Percentiles rank a stretch among this genome's conserved stretches.
phyloP scores from a whole-genome alignment of 164 flowering plant genomes.

The Brasenia schreberi region DNA sequence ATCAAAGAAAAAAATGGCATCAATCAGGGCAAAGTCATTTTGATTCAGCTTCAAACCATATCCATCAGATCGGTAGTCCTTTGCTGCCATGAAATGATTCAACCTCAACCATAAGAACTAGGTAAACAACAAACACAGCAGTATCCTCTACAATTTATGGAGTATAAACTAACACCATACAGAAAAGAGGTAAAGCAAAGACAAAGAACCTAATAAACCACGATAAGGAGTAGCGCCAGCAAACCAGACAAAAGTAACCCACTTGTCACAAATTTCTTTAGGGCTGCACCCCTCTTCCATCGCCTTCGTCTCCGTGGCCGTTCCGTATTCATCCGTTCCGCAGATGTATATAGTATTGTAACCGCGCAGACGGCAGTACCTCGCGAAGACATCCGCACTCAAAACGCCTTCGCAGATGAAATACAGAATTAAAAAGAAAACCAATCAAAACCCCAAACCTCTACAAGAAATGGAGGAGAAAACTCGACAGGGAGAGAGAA shows the following conservation, averaged over 20 bases:
- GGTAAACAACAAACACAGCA: neutral
- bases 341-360: constrained; percentile 51
- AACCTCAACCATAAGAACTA: too few relatives aligned
- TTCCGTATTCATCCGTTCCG: constrained; percentile 79
- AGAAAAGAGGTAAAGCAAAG: neutral
- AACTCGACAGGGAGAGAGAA: neutral
- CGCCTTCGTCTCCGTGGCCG: constrained; percentile 73
- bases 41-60: neutral
- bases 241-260: constrained; percentile 5
- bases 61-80: too few relatives aligned
- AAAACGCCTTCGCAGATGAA: constrained; percentile 31
- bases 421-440: neutral
- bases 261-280: constrained; percentile 68
- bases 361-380: constrained; percentile 56
- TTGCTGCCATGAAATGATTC: too few relatives aligned
- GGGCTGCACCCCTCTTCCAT: constrained; percentile 68
- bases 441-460: neutral
- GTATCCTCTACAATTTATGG: neutral
- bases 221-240: neutral
- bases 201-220: neutral
- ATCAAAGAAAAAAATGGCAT: too few relatives aligned
- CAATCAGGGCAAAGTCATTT: neutral
- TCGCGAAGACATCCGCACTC: constrained; percentile 76
- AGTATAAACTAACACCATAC: too few relatives aligned
- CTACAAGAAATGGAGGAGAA: neutral